Base-by-base conservation (phyloP, 495 filamentous ascomycete genomes). In the Penicillium alfredii region DNA sequence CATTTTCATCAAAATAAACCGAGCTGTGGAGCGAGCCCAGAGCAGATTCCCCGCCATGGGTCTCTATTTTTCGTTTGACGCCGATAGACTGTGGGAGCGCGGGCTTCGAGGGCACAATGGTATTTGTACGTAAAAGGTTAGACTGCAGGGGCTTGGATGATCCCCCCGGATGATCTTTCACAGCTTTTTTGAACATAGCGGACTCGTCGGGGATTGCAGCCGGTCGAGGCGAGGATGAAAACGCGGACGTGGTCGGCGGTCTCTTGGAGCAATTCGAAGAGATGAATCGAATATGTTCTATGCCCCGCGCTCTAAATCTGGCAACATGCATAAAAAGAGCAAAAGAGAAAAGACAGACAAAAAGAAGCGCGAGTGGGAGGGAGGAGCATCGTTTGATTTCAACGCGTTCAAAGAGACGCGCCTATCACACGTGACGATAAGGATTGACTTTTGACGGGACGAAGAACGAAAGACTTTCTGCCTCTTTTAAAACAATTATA, bases 1-100 rank as follows among this genome's bases (percentile, higher is more conserved):
- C 72, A 34, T 76, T 72, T 42, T 73, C 71, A 42, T 74, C 69
- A 28, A 76, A 74, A 36, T 64, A 73, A 17, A 74, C 68, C 16
- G 55, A 56, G 30, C 43, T 64, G 40, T 71, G 66, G 20, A 71
- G 53, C 10, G 66, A 64, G 2, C 66, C 63, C 29, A 71, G 41
- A 2, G 52, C 44, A 0, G 63, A 67, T 19, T 51, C 43, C 16
- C 55, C 53, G 3, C 49, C 33, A 35, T 44, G 51, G 14, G 51
- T 41, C 16, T 71, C 66, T 21, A 68, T 53, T 47, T 71, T 71
- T 24, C 66, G 59, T 45, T 71, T 71, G 38, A 65, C 49, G 8
- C 61, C 64, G 29, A 43, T 24, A 0, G 58, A 56, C 29, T 59
- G 58, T 13, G 48, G 33, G 11, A 47, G 38, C n/a, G 53, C 24